These are phyloP conservation scores for Phytophthora rubi DNA, from an alignment of 352 stramenopile genomes.

Conservation along the genomic window DNA sequence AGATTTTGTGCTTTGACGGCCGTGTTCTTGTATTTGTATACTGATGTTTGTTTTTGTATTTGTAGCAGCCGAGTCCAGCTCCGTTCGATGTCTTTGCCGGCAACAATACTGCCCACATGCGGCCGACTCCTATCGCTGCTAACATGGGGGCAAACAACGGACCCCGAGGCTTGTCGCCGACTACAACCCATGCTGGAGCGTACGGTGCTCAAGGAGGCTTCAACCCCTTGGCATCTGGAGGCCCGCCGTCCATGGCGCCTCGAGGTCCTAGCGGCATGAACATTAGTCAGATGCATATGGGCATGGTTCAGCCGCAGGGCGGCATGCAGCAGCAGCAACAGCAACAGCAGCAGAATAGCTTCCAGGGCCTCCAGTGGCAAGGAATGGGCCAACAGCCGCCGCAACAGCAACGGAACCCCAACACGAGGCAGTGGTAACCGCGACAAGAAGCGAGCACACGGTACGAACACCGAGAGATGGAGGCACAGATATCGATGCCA, in stretches of 20 bases:
- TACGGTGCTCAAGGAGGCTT: slow-evolving; percentile 46
- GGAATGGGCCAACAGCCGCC: slow-evolving; percentile 74
- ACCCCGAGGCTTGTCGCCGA: slow-evolving; percentile 39
- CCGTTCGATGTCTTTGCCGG: slow-evolving; percentile 77
- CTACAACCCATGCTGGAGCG: slow-evolving; percentile 30
- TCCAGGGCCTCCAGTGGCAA: slow-evolving; percentile 85
- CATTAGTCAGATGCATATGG: slow-evolving; percentile 88
- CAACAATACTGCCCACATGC: slow-evolving; percentile 42
- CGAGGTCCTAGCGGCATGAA: slow-evolving; percentile 67
- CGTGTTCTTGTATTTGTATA: not conserved
- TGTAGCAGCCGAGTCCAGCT: slow-evolving; percentile 25
- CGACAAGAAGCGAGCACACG: not conserved
- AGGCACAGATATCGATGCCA: not conserved
- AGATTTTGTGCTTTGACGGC: not conserved
- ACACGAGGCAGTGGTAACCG: slow-evolving; percentile 54
- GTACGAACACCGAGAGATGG: slow-evolving; percentile 16
- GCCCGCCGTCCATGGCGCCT: slow-evolving; percentile 50
- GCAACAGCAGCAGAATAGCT: slow-evolving; percentile 71
- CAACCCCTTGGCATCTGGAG: slow-evolving; percentile 48
- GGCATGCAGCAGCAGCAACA: slow-evolving; percentile 56
- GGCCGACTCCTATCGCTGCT: slow-evolving; percentile 39
- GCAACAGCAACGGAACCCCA: slow-evolving; percentile 67
- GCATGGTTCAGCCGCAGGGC: slow-evolving; percentile 51
- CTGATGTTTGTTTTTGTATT: slow-evolving; percentile 11
- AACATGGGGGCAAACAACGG: slow-evolving; percentile 37